phyloP scores from a whole-genome alignment of 148 eudicot species.

The Vaccinium corymbosum region DNA sequence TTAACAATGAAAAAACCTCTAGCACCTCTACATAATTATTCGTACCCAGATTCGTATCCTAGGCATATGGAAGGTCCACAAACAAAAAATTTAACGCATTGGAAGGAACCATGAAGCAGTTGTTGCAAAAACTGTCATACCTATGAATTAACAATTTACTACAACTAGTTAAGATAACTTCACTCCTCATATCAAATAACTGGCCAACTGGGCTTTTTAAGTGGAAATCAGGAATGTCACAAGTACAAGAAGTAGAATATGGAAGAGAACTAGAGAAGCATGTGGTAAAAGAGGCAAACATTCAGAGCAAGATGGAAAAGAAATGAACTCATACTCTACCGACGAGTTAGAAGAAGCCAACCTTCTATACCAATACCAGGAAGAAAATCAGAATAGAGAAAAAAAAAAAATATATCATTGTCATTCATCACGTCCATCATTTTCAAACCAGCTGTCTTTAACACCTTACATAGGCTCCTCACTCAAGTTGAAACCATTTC shows the following conservation, averaged over 20 bases:
- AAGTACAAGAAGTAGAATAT: background rate
- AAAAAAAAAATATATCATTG: background rate
- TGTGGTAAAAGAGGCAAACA: background rate
- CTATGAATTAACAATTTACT: background rate
- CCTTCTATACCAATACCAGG: background rate
- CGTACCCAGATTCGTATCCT: background rate
- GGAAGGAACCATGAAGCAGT: constrained; percentile 4
- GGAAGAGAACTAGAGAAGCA: background rate
- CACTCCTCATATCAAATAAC: background rate
- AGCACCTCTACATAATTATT: background rate
- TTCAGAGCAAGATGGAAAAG: background rate
- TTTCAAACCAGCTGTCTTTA: background rate
- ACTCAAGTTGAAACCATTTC: background rate
- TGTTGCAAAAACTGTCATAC: background rate
- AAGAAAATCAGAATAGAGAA: background rate
- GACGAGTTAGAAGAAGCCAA: background rate
- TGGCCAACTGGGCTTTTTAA: background rate
- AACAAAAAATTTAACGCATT: background rate
- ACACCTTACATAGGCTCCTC: background rate
- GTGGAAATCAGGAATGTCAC: background rate
- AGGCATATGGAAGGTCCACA: background rate
- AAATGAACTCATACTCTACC: background rate
- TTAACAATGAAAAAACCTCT: background rate
- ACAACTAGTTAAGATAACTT: background rate
- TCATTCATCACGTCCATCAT: background rate